These are phyloP conservation scores for Phtheirospermum japonicum DNA, from an alignment of 257 asterid species.

Conservation along the genomic window DNA sequence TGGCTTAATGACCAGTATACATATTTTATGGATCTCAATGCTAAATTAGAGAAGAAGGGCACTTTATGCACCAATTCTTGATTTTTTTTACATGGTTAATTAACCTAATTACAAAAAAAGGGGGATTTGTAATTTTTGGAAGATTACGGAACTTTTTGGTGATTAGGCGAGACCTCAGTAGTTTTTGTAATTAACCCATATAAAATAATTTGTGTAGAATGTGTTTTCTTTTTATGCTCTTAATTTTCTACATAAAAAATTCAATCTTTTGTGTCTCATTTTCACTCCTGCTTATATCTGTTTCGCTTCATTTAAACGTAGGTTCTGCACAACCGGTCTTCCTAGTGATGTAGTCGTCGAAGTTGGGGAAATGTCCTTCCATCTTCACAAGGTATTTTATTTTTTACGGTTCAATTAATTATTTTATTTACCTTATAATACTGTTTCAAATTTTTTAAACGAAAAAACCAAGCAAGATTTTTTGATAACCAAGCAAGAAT, in stretches of 20 bases:
- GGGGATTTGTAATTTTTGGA: background rate
- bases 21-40: too few species aligned
- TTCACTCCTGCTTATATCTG: background rate
- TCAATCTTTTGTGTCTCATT: background rate
- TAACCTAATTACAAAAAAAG: background rate
- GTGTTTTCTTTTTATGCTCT: background rate
- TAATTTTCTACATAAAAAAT: background rate
- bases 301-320: slow-evolving; percentile 27
- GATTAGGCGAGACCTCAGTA: background rate
- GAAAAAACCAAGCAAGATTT: background rate
- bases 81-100: too few species aligned
- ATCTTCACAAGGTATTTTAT: slow-evolving; percentile 94
- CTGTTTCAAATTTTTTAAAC: background rate
- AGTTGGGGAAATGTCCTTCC: slow-evolving; percentile 97
- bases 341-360: slow-evolving; percentile 92
- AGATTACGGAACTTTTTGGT: background rate
- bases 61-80: too few species aligned
- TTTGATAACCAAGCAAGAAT: too few species aligned
- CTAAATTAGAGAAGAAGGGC: too few species aligned
- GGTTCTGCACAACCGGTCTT: slow-evolving; percentile 96
- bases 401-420: background rate
- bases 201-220: too few species aligned
- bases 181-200: background rate
- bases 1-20: background rate
- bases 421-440: background rate